These are phyloP conservation scores for Ceratocystis variospora DNA, from an alignment of 2,329 filamentous ascomycete genomes.

Conservation along the genomic window DNA sequence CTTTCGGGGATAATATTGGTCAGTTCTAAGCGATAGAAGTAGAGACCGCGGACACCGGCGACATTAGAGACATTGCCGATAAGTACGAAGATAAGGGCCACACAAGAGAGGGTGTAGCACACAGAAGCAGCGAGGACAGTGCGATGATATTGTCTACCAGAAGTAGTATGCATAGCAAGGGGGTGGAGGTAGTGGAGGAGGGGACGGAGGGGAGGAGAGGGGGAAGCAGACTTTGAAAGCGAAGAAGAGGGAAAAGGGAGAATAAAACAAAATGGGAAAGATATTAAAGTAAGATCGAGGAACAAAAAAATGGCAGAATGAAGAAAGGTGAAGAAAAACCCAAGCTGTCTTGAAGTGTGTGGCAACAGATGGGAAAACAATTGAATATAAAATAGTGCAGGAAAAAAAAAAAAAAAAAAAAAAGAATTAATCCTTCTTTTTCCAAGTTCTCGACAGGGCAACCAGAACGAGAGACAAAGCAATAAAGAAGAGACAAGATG, in stretches of 20 bases:
- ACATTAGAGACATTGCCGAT: conserved; percentile 59
- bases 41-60: conserved; percentile 52
- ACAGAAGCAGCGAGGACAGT: conserved; percentile 52
- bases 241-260: not conserved
- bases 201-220: not conserved
- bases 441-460: not conserved
- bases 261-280: conserved; percentile 6
- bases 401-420: not conserved
- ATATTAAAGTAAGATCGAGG: conserved; percentile 2
- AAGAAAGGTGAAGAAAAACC: not conserved
- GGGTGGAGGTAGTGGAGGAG: not conserved
- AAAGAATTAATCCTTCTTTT: not conserved
- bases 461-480: not conserved
- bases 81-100: conserved; percentile 68
- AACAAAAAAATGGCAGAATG: not conserved
- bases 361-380: not conserved
- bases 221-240: not conserved
- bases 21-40: conserved; percentile 74
- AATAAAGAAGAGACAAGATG: not conserved
- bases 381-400: not conserved
- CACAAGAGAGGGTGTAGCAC: conserved; percentile 57
- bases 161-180: conserved; percentile 16
- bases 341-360: not conserved
- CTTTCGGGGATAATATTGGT: conserved; percentile 64
- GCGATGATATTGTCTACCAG: conserved; percentile 31